Base-by-base conservation (phyloP, 805 yeast genomes). In the Ogataea saltuana region DNA sequence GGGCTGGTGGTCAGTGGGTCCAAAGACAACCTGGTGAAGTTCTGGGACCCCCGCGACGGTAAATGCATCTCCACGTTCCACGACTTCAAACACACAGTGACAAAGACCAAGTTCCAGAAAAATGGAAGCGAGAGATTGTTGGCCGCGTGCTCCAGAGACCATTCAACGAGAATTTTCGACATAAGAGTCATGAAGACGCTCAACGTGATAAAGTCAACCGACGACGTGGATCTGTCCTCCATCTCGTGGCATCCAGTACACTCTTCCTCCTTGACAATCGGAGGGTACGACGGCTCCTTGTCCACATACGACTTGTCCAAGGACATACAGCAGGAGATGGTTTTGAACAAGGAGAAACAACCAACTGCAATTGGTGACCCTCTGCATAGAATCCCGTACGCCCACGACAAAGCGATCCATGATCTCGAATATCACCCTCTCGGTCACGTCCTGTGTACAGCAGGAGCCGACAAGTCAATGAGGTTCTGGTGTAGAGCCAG, bases 201-300 rank as follows among this genome's bases (percentile, higher is more conserved):
- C 29, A 69, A 79, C 41, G 79, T 84, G 4, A 76, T 89, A 26
- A 74, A 90, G 49, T 90, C 91, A 44, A 48, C 53, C 4, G 80
- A 81, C 54, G 95, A 89, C 34, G 77, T 87, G 4, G 98, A 93
- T 59, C 76, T 90, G 33, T 81, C 93, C 44, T 78, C 95, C 31
- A 73, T 93, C 21, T 77, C 88, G 29, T 93, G 99, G 97, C 93
- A 93, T 60, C 98, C 98, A 1, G 69, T 83, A 9, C 96, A 91
- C 60, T 76, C 90, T 3, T 74, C 85, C 1, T 69, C 86, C 61
- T 67, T 93, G 16, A 80, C 96, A 0, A 81, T 90, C 1, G 98
- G 96, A 1, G 85, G 89, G 4, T 89, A 85, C 61, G 91, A 87
- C 60, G 99, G 99, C 4, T 78, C 93, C 5, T 69, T 95, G 56